Evolutionary conservation across 352 stramenopile species (phyloP).

Genomic region (Pythium dissimile): DNA sequence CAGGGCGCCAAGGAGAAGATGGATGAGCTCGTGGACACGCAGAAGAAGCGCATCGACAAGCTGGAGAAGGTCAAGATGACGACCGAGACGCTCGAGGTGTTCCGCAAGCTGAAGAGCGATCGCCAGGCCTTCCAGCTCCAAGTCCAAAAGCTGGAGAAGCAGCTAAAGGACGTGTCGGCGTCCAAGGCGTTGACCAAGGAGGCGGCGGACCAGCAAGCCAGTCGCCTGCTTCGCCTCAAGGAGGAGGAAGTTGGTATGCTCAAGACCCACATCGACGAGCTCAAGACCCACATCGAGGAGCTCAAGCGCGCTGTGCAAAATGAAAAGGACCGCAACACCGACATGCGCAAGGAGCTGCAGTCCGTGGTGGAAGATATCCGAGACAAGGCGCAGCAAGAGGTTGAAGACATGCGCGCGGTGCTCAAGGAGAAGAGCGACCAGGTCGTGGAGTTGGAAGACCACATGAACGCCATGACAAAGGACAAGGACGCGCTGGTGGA

Average conservation of each 20-base stretch:
- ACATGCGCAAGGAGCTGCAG: conserved; percentile 33
- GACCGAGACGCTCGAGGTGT: conserved; percentile 61
- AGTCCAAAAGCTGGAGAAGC: conserved; percentile 24
- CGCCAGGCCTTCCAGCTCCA: conserved; percentile 44
- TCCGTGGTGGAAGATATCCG: conserved; percentile 27
- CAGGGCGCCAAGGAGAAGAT: conserved; percentile 43
- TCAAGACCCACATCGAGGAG: conserved; percentile 40
- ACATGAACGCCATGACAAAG: conserved; percentile 26
- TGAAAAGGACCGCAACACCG: conserved; percentile 24
- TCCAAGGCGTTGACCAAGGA: conserved; percentile 20
- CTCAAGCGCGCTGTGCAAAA: conserved; percentile 30
- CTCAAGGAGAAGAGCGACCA: conserved; percentile 47
- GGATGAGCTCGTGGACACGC: conserved; percentile 42
- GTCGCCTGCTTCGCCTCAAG: conserved; percentile 30
- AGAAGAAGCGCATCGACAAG: conserved; percentile 68
- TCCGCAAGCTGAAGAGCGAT: conserved; percentile 62
- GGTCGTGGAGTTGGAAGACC: conserved; percentile 34
- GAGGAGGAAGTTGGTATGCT: conserved; percentile 39
- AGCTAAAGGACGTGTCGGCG: conserved; percentile 10
- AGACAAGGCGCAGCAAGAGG: conserved; percentile 52
- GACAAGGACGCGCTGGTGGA: conserved; percentile 28
- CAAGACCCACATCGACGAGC: conserved; percentile 39
- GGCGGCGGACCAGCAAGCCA: conserved; percentile 21
- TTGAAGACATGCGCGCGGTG: conserved; percentile 44
- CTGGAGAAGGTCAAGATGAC: conserved; percentile 86